phyloP scores from a whole-genome alignment of 2,329 filamentous ascomycete species.

The Alternaria gaisen region DNA sequence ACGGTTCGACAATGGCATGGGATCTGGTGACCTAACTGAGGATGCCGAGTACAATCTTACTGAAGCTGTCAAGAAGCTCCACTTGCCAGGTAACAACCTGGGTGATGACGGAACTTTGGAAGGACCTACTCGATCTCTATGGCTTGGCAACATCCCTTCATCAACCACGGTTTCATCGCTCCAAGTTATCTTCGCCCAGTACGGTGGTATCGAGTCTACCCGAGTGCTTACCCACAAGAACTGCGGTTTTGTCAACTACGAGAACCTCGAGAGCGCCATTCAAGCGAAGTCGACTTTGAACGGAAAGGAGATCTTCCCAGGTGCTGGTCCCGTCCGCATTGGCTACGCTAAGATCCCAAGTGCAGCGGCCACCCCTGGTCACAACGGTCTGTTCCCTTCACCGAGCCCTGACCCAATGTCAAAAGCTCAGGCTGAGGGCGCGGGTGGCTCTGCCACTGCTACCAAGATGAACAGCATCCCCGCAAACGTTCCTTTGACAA shows the following conservation, averaged over 20 bases:
- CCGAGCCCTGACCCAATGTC: conserved; percentile 88
- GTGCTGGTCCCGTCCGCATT: conserved; percentile 91
- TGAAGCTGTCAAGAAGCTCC: conserved; percentile 81
- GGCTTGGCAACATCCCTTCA: conserved; percentile 96
- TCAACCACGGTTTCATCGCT: conserved; percentile 96
- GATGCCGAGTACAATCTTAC: conserved; percentile 82
- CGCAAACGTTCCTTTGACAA: conserved; percentile 66
- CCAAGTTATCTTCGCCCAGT: conserved; percentile 93
- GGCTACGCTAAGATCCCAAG: conserved; percentile 97
- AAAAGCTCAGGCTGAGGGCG: conserved; percentile 57
- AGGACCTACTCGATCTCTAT: conserved; percentile 89
- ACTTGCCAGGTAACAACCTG: conserved; percentile 65
- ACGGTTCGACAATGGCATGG: conserved; percentile 71
- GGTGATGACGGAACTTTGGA: conserved; percentile 83
- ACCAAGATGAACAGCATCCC: conserved; percentile 48
- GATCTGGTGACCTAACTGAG: conserved; percentile 77
- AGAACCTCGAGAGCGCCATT: conserved; percentile 88
- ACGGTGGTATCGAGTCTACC: conserved; percentile 88
- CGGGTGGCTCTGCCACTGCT: conserved; percentile 48
- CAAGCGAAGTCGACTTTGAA: conserved; percentile 88
- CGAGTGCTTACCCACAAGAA: conserved; percentile 98
- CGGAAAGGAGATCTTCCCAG: conserved; percentile 97
- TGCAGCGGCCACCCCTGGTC: conserved; percentile 84
- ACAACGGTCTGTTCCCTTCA: conserved; percentile 86
- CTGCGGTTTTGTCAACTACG: conserved; percentile 98